A percentile compares a stretch with the other conserved stretches of the same genome.
Evolutionary conservation across 1,139 yeast species (phyloP).

Genomic region (Spencermartinsiella ligniputridi): DNA sequence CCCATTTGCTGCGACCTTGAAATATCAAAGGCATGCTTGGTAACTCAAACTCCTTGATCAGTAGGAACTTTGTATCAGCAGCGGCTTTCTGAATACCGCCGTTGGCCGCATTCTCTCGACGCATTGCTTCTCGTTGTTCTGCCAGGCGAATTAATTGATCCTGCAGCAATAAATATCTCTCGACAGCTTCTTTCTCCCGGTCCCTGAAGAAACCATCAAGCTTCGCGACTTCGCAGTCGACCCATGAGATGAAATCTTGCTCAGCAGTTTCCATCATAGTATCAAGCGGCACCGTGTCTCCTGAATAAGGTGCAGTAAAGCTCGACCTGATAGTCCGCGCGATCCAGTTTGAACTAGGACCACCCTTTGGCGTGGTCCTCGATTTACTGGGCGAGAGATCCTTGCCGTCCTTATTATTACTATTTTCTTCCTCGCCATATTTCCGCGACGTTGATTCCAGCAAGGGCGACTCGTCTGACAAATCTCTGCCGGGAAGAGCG

Average conservation of each 20-base stretch:
- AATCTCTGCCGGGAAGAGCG: constrained; percentile 10
- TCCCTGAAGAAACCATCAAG: constrained; percentile 58
- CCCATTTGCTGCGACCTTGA: constrained; percentile 7
- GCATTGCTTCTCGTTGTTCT: constrained; percentile 43
- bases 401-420: background rate
- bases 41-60: constrained; percentile 27
- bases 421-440: background rate
- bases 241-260: constrained; percentile 54
- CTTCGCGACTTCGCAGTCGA: constrained; percentile 52
- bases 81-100: constrained; percentile 16
- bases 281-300: constrained; percentile 5
- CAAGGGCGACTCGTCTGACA: constrained; percentile 32
- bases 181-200: constrained; percentile 57
- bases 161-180: constrained; percentile 57
- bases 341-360: background rate
- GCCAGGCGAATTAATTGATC: constrained; percentile 63
- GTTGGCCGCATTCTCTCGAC: constrained; percentile 19
- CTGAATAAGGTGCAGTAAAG: background rate
- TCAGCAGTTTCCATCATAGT: constrained; percentile 28
- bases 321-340: background rate
- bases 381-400: background rate
- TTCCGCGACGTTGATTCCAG: constrained; percentile 6
- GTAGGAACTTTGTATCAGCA: constrained; percentile 17
- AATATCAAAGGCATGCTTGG: constrained; percentile 31
- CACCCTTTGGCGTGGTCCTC: background rate